Base-by-base conservation (phyloP, 495 filamentous ascomycete genomes). In the Hypoxylon fragiforme region DNA sequence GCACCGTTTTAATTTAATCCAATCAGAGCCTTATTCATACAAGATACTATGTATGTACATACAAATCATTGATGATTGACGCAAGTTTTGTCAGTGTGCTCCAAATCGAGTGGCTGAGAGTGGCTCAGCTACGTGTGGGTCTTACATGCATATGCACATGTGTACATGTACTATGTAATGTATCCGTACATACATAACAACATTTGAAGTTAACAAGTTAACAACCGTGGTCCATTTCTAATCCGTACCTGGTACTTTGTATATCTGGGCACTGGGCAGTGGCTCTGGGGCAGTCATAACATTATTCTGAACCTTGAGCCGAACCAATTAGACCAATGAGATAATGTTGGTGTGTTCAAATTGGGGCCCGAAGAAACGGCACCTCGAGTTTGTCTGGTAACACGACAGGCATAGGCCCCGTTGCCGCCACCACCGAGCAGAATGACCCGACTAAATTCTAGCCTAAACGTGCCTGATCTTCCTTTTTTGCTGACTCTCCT, bases 301-400 rank as follows among this genome's bases (percentile, higher is more conserved):
- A n/a, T n/a, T n/a, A n/a, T 28, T 28, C 24, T 4, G 24, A 4
- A 28, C 9, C 24, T 28, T 4, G 4, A 4, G 24, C 24, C 24
- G 9, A 28, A 28, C 24, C 24, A 9, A 36, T 6, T 22, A 1
- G 8, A 3, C 54, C 54, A 57, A 57, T 57, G 20, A 50, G 20
- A 46, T 19, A 34, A 22, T 2, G 5, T 41, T 26, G 24, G 21
- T 11, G 1, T 14, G 16, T 35, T 40, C 44, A 44, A 36, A 44
- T 47, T 46, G 41, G 51, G n/a, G 21, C 31, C 57, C 57, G 57
- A 54, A 51, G 41, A 46, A 46, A 50, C 50, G 50, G 57, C 41
- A 45, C 50, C 41, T 60, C 49, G 35, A 43, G 49, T 36, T 44
- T 39, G 38, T 50, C 41, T 18, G 21, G 49, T 49, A 32, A 40